Base-by-base conservation (phyloP, 2,329 filamentous ascomycete genomes). In the Cadophora sp. region DNA sequence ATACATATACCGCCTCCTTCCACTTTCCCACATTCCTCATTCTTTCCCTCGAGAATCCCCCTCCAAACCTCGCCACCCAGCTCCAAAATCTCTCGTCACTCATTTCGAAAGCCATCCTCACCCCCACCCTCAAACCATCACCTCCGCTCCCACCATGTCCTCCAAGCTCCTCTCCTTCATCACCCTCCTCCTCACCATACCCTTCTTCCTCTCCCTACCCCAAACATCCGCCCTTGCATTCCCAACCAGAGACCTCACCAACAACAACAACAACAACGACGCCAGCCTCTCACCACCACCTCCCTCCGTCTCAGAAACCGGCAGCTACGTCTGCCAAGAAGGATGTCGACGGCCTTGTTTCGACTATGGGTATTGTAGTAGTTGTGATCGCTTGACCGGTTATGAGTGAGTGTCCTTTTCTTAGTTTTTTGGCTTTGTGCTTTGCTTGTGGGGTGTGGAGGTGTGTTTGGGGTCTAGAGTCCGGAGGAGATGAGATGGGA, bases 261-360 rank as follows among this genome's bases (percentile, higher is more conserved):
- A 8, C 27, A 16, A 37, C 8, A 6, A 5, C 31, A 46, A 51
- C 11, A 43, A 8, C 27, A 16, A 37, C 8, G 11, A 5, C 31
- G 22, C 22, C 29, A 29, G 16, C 43, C 31, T 14, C 31, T 6
- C 4, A n/a, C 48, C 26, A 16, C 24, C 4, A n/a, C 48, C 26
- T 4, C 24, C 22, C 12, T 34, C 37, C 2, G 8, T 26, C n/a
- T 4, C 51, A 64, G n/a, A 26, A 53, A 12, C 46, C 16, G n/a
- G 2, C 40, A 43, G 40, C 16, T 26, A 40, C 43, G 40, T 62
- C 37, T 64, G 62, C 62, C 4, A 43, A 26, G 50, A 29, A 51
- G 51, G 62, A 53, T 64, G 62, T 56, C 62, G 62, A 26, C 29
- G 22, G 14, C 62, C 62, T 11, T 58, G 51, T 29, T 64, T 55